phyloP scores from a whole-genome alignment of 2,329 filamentous ascomycete genomes.

The Cytospora leucostoma region DNA sequence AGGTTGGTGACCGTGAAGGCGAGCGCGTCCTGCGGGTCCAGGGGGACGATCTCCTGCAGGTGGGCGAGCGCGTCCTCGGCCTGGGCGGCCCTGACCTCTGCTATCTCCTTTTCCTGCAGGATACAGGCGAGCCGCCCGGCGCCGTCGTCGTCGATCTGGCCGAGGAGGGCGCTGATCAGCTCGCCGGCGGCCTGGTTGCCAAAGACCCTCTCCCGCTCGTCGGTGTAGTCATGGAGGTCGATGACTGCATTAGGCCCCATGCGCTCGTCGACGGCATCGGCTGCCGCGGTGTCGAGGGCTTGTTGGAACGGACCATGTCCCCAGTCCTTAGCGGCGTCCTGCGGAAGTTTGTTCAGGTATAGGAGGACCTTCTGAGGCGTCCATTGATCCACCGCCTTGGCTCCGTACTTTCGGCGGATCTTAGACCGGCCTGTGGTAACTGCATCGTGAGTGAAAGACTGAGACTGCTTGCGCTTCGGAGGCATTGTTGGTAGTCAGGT shows the following conservation, averaged over 20 bases:
- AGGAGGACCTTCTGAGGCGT: neutral
- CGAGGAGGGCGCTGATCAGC: neutral
- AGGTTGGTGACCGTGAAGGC: neutral
- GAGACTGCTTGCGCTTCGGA: neutral
- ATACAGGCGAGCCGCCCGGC: neutral
- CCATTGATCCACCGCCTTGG: neutral
- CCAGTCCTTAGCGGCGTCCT: neutral
- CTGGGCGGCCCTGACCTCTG: neutral
- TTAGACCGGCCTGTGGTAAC: neutral
- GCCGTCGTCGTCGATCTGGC: neutral
- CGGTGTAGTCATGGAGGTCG: neutral
- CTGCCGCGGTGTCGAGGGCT: neutral
- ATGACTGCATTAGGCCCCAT: neutral
- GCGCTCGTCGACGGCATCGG: neutral
- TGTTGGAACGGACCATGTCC: neutral
- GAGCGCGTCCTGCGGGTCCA: neutral
- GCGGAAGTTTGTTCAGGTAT: neutral
- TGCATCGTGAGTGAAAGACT: neutral
- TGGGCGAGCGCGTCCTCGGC: neutral
- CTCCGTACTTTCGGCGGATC: neutral
- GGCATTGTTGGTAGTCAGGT: neutral
- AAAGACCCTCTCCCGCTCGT: neutral
- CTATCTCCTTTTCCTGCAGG: neutral
- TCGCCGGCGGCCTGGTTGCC: neutral
- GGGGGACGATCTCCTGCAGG: constrained; percentile 1